Evolutionary conservation across 306 rosid genomes (phyloP).

Genomic region (Argentina anserina): DNA sequence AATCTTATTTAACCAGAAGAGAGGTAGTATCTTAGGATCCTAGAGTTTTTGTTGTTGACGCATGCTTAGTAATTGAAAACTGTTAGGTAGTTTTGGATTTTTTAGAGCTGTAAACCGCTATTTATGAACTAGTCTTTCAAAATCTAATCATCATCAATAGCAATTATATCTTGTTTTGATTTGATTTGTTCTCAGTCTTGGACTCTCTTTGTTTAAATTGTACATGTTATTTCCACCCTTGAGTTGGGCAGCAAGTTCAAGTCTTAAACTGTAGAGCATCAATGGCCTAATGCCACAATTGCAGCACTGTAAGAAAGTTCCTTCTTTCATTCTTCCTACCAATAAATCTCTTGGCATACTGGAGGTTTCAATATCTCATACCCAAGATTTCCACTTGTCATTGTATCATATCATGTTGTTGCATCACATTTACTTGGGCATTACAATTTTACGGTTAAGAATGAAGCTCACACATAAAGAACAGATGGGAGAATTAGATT

Average conservation of each 20-base stretch:
- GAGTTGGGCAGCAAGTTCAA: not conserved
- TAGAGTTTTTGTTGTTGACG: not conserved
- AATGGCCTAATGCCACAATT: too few relatives aligned
- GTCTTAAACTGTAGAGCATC: not conserved
- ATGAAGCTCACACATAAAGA: not conserved
- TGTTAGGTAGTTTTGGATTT: not conserved
- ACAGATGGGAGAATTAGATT: not conserved
- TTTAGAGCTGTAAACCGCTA: not conserved
- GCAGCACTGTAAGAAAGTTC: too few relatives aligned
- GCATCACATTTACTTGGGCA: too few relatives aligned
- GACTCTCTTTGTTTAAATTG: not conserved
- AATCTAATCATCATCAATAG: not conserved
- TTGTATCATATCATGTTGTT: too few relatives aligned
- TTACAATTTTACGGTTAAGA: too few relatives aligned
- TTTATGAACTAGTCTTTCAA: not conserved
- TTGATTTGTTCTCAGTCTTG: not conserved
- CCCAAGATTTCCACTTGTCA: too few relatives aligned
- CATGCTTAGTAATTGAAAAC: constrained; percentile 7
- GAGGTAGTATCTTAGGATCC: constrained; percentile 11
- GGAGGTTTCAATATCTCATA: too few relatives aligned
- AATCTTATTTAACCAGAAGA: constrained; percentile 12
- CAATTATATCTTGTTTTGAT: not conserved
- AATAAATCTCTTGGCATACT: too few relatives aligned
- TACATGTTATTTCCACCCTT: too few relatives aligned
- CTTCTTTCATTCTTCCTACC: too few relatives aligned